Conservation (phyloP, 2,329 filamentous ascomycete species). For the Blastomyces emzantsi region DNA sequence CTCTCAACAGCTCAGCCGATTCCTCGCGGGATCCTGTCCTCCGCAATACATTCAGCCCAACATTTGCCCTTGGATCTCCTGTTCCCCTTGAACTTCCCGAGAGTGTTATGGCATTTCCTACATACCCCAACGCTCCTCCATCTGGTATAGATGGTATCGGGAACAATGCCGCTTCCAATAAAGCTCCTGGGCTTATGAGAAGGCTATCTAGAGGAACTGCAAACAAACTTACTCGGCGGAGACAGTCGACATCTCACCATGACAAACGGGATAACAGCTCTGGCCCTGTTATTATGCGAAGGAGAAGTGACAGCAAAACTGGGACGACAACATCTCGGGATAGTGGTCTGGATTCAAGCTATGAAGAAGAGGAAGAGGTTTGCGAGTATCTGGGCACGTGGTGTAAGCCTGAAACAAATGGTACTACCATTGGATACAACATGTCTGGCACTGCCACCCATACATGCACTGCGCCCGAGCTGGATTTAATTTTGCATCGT, state of each 20-base stretch:
- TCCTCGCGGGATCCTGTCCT: constrained; percentile 22
- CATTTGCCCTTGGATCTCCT: constrained; percentile 28
- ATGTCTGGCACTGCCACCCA: constrained; percentile 28
- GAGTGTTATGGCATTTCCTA: constrained; percentile 47
- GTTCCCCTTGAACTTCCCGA: constrained; percentile 63
- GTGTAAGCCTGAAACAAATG: constrained; percentile 34
- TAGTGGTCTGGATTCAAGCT: constrained; percentile 36
- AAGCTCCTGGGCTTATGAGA: constrained; percentile 64
- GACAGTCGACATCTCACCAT: constrained; percentile 67
- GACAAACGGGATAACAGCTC: constrained; percentile 78
- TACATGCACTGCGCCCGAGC: constrained; percentile 52
- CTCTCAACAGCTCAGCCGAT: constrained; percentile 29
- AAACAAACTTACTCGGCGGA: constrained; percentile 58
- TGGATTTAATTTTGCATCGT: constrained; percentile 65
- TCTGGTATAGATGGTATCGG: constrained; percentile 43
- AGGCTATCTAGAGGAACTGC: constrained; percentile 74
- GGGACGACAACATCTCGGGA: constrained; percentile 44
- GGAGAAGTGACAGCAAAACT: constrained; percentile 82
- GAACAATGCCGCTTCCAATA: constrained; percentile 38
- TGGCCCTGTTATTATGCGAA: constrained; percentile 77
- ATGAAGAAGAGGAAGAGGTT: constrained; percentile 40
- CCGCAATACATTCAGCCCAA: constrained; percentile 17
- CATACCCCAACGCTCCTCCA: constrained; percentile 14
- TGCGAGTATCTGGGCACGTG: constrained; percentile 37
- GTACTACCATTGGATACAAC: constrained; percentile 30